Evolutionary conservation across 805 yeast species (phyloP), one percentile per base, ranked within the genome.

Genomic region (Ogataea methylovora): DNA sequence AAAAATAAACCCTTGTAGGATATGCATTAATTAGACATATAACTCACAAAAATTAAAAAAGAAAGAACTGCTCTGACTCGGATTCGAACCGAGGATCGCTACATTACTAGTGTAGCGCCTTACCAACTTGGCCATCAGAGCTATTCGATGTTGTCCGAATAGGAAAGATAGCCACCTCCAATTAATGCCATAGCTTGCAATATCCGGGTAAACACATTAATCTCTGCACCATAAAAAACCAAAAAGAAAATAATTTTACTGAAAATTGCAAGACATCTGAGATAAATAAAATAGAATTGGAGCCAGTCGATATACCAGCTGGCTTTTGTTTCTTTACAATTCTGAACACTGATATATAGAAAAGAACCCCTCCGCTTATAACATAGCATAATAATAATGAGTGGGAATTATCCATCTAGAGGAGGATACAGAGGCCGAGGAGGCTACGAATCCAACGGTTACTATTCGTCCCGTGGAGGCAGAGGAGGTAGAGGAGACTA

Each of bases 81-180:
- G 57, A 52, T 38, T 52, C 47, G 57, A 52, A 52, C 57, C 48
- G 55, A 50, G 55, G 55, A 50, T 52, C 57, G 46, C 55, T 53
- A 50, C 55, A 52, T 52, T 52, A 52, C 55, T 50, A 52, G 57
- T 52, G 55, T 50, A 53, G 51, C 51, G 57, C 57, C 54, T 52
- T 52, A 52, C 55, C 57, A 50, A 52, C 55, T 52, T 49, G 54
- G 57, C 57, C 55, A 52, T 50, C 48, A 42, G 51, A 52, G 57
- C 57, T 33, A 17, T 23, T 28, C 12, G 5, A 17, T 20, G 12
- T 7, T 5, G 6, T 7, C 5, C 13, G 25, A 23, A 10, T 11
- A 23, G n/a, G n/a, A n/a, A n/a, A n/a, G n/a, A n/a, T n/a, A n/a
- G n/a, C n/a, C n/a, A n/a, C n/a, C n/a, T n/a, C n/a, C n/a, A n/a